Percentiles rank a stretch among this genome's conserved stretches.
These are phyloP conservation scores for Sporopachydermia lactativora DNA, from an alignment of 805 yeast species.

Conservation along the genomic window DNA sequence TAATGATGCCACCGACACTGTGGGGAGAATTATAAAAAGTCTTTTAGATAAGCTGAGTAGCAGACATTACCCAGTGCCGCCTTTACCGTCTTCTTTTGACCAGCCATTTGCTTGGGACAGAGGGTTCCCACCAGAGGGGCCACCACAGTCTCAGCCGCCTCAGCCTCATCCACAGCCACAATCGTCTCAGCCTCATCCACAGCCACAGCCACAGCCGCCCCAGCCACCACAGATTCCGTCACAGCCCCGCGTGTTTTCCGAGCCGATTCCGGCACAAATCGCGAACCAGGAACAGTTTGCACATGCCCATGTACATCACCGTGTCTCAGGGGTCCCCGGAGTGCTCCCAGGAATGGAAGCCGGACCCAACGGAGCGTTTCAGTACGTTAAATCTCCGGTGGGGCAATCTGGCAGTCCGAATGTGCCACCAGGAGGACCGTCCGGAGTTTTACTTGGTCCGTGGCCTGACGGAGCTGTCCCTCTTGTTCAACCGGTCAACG, in stretches of 20 bases:
- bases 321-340: background rate
- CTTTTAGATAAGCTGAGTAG: slow-evolving; percentile 31
- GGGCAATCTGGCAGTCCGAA: background rate
- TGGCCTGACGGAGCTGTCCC: slow-evolving; percentile 6
- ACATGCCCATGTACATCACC: background rate
- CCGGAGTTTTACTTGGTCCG: too few species aligned
- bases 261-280: too few species aligned
- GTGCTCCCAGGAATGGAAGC: background rate
- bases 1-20: slow-evolving; percentile 47
- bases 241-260: too few species aligned
- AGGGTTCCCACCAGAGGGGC: slow-evolving; percentile 3
- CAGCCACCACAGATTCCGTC: background rate
- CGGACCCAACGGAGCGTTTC: background rate
- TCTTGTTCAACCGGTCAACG: slow-evolving; percentile 5
- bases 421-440: background rate
- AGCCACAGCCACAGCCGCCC: background rate
- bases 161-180: background rate
- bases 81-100: slow-evolving; percentile 7
- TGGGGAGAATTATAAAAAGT: slow-evolving; percentile 38
- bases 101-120: slow-evolving; percentile 8
- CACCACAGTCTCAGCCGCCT: background rate
- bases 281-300: background rate
- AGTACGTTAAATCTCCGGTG: background rate
- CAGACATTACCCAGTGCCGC: background rate
- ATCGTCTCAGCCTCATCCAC: background rate